Evolutionary conservation across 176 grass and related monocot genomes (phyloP).

Genomic region (Cenchrus fungigraminus): DNA sequence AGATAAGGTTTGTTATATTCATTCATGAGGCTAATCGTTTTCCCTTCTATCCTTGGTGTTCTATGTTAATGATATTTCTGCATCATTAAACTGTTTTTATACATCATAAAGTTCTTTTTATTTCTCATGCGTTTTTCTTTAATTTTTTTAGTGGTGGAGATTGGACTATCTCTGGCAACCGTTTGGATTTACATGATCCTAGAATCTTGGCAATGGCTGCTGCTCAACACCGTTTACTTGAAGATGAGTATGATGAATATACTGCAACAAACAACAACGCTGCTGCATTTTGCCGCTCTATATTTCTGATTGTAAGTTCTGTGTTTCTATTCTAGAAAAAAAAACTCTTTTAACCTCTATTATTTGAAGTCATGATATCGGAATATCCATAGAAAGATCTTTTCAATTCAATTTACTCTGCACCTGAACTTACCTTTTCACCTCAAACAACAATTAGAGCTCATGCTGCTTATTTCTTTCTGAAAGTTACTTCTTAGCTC

Average conservation of each 20-base stretch:
- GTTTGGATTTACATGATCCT: conserved; percentile 75
- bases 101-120: conserved; percentile 22
- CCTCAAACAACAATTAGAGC: background rate
- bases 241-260: conserved; percentile 92
- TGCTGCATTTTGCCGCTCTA: conserved; percentile 91
- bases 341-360: conserved; percentile 16
- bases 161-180: conserved; percentile 79
- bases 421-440: conserved; percentile 14
- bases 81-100: conserved; percentile 9
- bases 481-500: background rate
- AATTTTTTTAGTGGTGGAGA: conserved; percentile 57
- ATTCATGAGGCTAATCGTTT: conserved; percentile 16
- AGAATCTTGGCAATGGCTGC: conserved; percentile 80
- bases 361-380: background rate
- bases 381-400: background rate
- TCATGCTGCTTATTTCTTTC: background rate
- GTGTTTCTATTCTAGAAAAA: background rate
- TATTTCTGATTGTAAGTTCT: conserved; percentile 80
- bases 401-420: background rate
- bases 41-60: conserved; percentile 2
- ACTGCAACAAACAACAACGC: conserved; percentile 67
- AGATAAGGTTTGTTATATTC: conserved; percentile 66
- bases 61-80: conserved; percentile 28
- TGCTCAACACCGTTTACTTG: conserved; percentile 67
- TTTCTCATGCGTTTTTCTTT: background rate